phyloP scores from a whole-genome alignment of 768 basidiomycete species.

The Collybia mongolica region DNA sequence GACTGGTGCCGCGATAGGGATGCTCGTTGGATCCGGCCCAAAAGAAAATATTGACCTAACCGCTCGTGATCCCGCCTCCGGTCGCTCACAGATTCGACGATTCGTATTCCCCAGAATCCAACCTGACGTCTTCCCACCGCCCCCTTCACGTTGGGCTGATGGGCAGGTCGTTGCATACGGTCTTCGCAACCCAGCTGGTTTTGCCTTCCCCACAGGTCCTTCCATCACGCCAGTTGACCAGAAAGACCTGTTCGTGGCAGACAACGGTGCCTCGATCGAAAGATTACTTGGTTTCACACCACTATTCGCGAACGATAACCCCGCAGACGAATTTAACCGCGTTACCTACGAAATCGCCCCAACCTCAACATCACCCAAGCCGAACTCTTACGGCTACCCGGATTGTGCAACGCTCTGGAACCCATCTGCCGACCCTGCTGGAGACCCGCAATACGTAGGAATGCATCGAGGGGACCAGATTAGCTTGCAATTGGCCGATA shows the following conservation, averaged over 20 bases:
- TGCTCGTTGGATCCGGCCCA: slow-evolving; percentile 36
- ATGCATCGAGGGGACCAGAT: slow-evolving; percentile 33
- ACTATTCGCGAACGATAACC: slow-evolving; percentile 41
- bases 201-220: slow-evolving; percentile 27
- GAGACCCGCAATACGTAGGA: slow-evolving; percentile 31
- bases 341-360: too few relatives aligned
- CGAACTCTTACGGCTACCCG: slow-evolving; percentile 32
- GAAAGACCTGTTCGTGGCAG: slow-evolving; percentile 30
- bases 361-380: not conserved
- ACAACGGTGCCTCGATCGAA: slow-evolving; percentile 42
- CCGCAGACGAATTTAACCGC: slow-evolving; percentile 31
- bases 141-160: slow-evolving; percentile 19
- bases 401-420: slow-evolving; percentile 45
- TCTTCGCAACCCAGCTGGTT: slow-evolving; percentile 41
- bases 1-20: slow-evolving; percentile 9
- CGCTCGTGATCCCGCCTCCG: slow-evolving; percentile 37
- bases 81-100: slow-evolving; percentile 37
- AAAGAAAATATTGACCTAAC: slow-evolving; percentile 37
- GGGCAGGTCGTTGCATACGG: slow-evolving; percentile 38
- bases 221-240: not conserved
- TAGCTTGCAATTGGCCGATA: slow-evolving; percentile 30
- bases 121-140: slow-evolving; percentile 1
- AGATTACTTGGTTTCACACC: slow-evolving; percentile 33
- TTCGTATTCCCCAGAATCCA: slow-evolving; percentile 18
- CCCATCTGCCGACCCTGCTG: slow-evolving; percentile 34